A percentile compares a stretch with the other conserved stretches of the same genome.
phyloP scores from a whole-genome alignment of 345 rosid species.

The Microcos paniculata region DNA sequence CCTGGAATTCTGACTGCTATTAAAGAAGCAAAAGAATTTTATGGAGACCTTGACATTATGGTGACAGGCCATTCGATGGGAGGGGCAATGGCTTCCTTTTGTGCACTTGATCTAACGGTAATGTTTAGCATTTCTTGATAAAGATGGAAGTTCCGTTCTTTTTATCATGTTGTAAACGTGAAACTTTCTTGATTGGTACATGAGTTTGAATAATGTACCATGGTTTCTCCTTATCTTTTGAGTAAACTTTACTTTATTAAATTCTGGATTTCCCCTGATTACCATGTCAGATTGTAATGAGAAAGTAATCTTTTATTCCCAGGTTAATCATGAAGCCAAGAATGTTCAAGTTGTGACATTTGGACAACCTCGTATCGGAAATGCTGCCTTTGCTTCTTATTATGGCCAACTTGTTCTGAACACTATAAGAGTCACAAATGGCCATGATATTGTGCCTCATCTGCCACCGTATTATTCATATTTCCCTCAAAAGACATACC shows the following conservation, averaged over 20 bases:
- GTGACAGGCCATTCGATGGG: constrained; percentile 99
- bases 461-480: constrained; percentile 74
- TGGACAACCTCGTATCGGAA: constrained; percentile 98
- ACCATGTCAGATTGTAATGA: not conserved
- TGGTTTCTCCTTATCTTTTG: not conserved
- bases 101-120: constrained; percentile 84
- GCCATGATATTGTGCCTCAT: constrained; percentile 89
- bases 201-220: not conserved
- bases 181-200: not conserved
- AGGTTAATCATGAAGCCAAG: constrained; percentile 68
- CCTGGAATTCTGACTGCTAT: constrained; percentile 72
- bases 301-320: constrained; percentile 17
- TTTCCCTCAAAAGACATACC: constrained; percentile 89
- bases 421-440: constrained; percentile 73
- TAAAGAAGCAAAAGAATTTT: constrained; percentile 48
- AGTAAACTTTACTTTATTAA: not conserved
- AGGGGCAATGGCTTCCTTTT: constrained; percentile 92
- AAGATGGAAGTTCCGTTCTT: constrained; percentile 10
- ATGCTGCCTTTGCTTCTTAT: constrained; percentile 77
- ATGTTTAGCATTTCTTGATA: constrained; percentile 12
- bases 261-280: not conserved
- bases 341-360: constrained; percentile 78
- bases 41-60: constrained; percentile 67
- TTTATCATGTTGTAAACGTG: not conserved
- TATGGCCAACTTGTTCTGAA: constrained; percentile 68